Conservation (phyloP, 2,329 filamentous ascomycete species). For the Aspergillus oerlinghausenensis region DNA sequence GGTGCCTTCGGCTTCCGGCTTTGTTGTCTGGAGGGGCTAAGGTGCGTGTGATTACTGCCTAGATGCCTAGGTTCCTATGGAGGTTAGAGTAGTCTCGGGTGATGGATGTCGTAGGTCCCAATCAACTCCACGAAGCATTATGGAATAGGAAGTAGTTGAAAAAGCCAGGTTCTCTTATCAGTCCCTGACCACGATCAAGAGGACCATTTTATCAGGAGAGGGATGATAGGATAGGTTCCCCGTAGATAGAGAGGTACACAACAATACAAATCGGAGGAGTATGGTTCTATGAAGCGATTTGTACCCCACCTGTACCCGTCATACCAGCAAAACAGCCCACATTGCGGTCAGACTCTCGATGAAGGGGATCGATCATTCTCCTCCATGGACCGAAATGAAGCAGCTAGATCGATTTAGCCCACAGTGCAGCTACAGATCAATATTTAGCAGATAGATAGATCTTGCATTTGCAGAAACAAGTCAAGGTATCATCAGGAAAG, state of each 20-base stretch:
- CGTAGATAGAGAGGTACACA: not conserved
- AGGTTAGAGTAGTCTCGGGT: too few relatives aligned
- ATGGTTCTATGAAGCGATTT: not conserved
- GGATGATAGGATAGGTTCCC: too few relatives aligned
- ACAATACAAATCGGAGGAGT: not conserved
- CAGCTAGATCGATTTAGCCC: not conserved
- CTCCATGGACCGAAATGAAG: too few relatives aligned
- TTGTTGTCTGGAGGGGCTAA: not conserved
- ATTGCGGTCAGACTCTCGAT: too few relatives aligned
- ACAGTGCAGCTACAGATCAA: not conserved
- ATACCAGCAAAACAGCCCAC: not conserved
- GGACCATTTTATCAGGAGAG: too few relatives aligned
- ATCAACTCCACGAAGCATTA: too few relatives aligned
- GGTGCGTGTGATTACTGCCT: not conserved
- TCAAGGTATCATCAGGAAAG: not conserved
- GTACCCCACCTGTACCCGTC: not conserved
- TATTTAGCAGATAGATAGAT: not conserved
- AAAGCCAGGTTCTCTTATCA: too few relatives aligned
- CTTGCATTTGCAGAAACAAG: not conserved
- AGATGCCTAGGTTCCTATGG: not conserved
- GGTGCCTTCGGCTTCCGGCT: constrained; percentile 3
- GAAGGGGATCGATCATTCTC: too few relatives aligned
- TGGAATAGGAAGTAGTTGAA: too few relatives aligned
- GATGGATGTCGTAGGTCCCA: too few relatives aligned
- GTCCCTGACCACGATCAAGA: too few relatives aligned